Evolutionary conservation across 164 flowering plant species (phyloP), one percentile per base, ranked within the genome.

Genomic region (Magnolia changhungtana): DNA sequence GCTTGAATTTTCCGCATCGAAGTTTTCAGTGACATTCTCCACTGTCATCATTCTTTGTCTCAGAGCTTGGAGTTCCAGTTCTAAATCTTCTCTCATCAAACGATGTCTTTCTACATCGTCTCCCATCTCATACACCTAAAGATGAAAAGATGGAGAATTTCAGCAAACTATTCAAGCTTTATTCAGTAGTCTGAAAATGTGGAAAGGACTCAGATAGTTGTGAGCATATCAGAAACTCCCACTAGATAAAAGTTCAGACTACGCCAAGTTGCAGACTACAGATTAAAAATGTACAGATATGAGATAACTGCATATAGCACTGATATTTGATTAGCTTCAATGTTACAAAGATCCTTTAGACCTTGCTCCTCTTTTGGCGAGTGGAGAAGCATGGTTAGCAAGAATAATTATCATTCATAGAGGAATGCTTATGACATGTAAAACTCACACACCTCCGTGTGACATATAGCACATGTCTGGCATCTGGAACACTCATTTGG

Each of bases 51-150:
- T 72, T 78, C 92, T 89, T 23, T 79, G 76, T 69, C 89, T 86
- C 58, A 91, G 81, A 70, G 81, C 80, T 76, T 89, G 88, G 71
- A 88, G 80, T 84, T 93, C 95, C 76, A 81, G 52, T 80, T 90
- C 90, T 76, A 88, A 76, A 50, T 88, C 81, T 77, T 92, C 90
- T 79, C 89, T 87, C 21, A 82, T 81, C 67, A 81, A 11, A n/a
- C 76, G 84, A 78, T 93, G 87, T 49, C 85, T 82, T 75, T 87
- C 88, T 21, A 93, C 88, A 80, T 93, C 96, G 50, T 82, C 85
- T 74, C 88, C 86, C 96, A 93, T 88, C 80, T 91, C 98, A 85
- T 81, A 74, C 55, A 90, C 98, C 98, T 93, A 72, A 73, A 23
- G 65, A 71, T 31, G 58, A 63, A 51, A 81, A 74, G 52, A 63